These are phyloP conservation scores for Clitopilus hobsonii DNA, from an alignment of 768 basidiomycete species.

Conservation along the genomic window DNA sequence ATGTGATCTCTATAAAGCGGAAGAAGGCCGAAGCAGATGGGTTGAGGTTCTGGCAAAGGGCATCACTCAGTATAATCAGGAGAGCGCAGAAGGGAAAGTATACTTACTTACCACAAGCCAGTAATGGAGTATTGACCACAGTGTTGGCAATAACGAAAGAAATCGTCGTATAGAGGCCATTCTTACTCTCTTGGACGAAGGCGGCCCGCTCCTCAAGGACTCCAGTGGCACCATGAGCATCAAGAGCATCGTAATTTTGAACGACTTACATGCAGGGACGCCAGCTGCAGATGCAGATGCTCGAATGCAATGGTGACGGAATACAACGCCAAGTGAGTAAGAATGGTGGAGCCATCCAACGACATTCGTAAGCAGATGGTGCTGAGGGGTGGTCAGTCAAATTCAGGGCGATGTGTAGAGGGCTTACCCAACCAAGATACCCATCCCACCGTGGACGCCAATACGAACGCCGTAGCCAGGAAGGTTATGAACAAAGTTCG, in stretches of 20 bases:
- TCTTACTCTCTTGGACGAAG: constrained; percentile 50
- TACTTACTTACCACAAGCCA: constrained; percentile 46
- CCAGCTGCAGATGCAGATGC: constrained; percentile 57
- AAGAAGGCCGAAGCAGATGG: constrained; percentile 44
- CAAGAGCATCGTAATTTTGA: neutral
- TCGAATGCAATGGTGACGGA: constrained; percentile 59
- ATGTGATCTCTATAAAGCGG: constrained; percentile 49
- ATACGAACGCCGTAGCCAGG: constrained; percentile 53
- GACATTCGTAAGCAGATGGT: constrained; percentile 48
- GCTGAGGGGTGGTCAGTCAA: constrained; percentile 46
- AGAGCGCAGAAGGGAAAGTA: constrained; percentile 1
- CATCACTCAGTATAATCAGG: neutral
- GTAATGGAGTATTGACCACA: constrained; percentile 47
- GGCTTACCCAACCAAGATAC: neutral
- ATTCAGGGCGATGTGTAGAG: constrained; percentile 29
- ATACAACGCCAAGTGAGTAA: constrained; percentile 45
- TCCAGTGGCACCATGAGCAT: constrained; percentile 6
- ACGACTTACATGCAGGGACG: constrained; percentile 42
- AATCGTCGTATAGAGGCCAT: constrained; percentile 51
- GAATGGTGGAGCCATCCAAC: constrained; percentile 32
- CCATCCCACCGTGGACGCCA: constrained; percentile 47
- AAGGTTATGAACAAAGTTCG: constrained; percentile 52
- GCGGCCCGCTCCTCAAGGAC: constrained; percentile 56
- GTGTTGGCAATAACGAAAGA: constrained; percentile 53
- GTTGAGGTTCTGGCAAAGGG: constrained; percentile 37